Evolutionary conservation across 352 stramenopile species (phyloP), one percentile per base, ranked within the genome.

Genomic region (Peronospora belbahrii): DNA sequence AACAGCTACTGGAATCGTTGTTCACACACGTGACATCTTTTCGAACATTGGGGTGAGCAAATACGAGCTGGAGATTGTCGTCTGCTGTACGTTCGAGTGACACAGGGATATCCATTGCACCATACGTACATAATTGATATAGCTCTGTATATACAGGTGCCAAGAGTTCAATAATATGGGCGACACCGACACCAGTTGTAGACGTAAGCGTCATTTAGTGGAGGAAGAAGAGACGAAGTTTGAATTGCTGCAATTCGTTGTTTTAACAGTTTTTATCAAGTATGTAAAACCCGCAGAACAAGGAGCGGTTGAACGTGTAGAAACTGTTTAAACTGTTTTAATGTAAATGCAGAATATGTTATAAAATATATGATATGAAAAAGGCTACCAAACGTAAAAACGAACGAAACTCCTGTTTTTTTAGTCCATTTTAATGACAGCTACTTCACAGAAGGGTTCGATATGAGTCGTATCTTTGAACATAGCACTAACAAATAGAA

Each of bases 21-120:
- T n/a, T n/a, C n/a, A 79, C 56, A 36, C 75, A 87, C 44, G 48
- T 50, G 17, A 83, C 59, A 34, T 68, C 53, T 38, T 73, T 70
- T 17, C 52, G 36, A 6, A 81, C 30, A 28, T 57, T 51, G 9
- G 38, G 32, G 17, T 17, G 23, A 18, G 36, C 13, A 40, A 78
- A 81, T 15, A 57, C 55, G 42, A 81, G 46, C 42, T 69, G 45
- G 23, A 74, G 39, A 52, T 55, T 51, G 25, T 62, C 61, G 37
- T 52, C 52, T 24, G 35, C 35, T n/a, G 55, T 62, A 32, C 57
- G 61, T 28, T 48, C 43, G 17, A 81, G 44, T 32, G 36, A 50
- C 10, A 74, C 56, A 2, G 59, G 52, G 4, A 65, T 37, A 20
- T 9, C 45, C 4, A 45, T 42, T 23, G 8, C 23, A n/a, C 34